These are phyloP conservation scores for Spizellomyces sp. DNA, from an alignment of 192 early-diverging fungal species.

Conservation along the genomic window DNA sequence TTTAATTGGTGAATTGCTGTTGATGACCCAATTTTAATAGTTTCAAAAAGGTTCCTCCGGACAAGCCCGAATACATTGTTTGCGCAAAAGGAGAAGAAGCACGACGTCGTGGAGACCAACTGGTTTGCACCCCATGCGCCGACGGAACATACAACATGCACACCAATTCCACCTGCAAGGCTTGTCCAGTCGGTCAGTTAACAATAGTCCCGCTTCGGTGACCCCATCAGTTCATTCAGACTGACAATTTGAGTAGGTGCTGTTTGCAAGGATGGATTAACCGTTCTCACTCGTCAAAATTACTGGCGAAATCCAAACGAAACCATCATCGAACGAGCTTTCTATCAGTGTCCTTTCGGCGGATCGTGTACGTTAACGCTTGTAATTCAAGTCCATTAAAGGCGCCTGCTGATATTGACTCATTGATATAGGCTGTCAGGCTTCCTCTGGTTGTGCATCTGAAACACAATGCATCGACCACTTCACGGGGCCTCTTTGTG, in stretches of 20 bases:
- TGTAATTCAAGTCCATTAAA: too few relatives aligned
- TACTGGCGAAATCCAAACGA: background rate
- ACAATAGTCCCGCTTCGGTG: too few relatives aligned
- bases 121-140: background rate
- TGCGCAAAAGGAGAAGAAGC: background rate
- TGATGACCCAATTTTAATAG: background rate
- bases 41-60: background rate
- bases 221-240: too few relatives aligned
- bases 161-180: background rate
- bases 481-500: background rate
- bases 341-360: background rate
- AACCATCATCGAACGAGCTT: background rate
- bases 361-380: background rate
- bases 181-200: background rate
- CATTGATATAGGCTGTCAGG: background rate
- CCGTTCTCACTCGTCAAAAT: background rate
- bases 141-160: background rate
- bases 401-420: too few relatives aligned
- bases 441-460: background rate
- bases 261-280: background rate
- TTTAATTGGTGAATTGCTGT: background rate
- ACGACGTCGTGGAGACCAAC: background rate
- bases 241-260: background rate
- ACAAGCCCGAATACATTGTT: background rate
- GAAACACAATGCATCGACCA: background rate